Conservation (phyloP, 805 yeast species). For the Tetrapisispora arboricola region DNA sequence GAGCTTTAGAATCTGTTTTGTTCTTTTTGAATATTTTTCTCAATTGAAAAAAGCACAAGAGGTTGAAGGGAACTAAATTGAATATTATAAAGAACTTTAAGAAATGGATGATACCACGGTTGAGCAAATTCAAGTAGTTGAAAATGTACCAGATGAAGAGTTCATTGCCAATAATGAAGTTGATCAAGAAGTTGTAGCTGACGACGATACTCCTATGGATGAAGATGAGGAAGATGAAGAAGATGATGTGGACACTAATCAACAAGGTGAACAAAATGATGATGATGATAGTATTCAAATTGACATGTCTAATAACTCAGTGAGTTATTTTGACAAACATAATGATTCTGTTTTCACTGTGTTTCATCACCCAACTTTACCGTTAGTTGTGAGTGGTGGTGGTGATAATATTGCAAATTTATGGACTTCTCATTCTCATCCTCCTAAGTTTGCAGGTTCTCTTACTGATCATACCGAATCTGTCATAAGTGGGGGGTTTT, state of each 20-base stretch:
- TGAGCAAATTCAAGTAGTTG: conserved; percentile 3
- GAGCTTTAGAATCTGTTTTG: too few species aligned
- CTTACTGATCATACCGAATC: conserved; percentile 80
- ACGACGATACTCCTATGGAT: conserved; percentile 23
- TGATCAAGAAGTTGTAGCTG: conserved; percentile 30
- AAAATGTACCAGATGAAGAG: conserved; percentile 22
- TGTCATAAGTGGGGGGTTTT: conserved; percentile 74
- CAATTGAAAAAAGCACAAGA: too few species aligned
- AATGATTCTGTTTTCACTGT: conserved; percentile 77
- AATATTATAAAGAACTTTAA: too few species aligned
- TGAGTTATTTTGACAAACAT: conserved; percentile 82
- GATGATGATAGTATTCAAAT: conserved; percentile 49
- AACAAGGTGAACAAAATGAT: conserved; percentile 34
- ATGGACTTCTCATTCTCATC: conserved; percentile 87
- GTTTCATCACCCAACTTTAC: conserved; percentile 75
- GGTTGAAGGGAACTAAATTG: too few species aligned
- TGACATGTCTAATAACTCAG: conserved; percentile 83
- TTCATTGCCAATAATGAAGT: conserved; percentile 37
- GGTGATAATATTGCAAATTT: conserved; percentile 84
- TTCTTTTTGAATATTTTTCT: too few species aligned
- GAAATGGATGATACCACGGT: background rate
- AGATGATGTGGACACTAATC: too few species aligned
- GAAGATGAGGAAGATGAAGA: conserved; percentile 28
- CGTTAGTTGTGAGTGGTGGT: conserved; percentile 86
- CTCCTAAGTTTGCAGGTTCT: conserved; percentile 70